Base-by-base conservation (phyloP, 352 stramenopile genomes). In the Globisporangium megalacanthum region DNA sequence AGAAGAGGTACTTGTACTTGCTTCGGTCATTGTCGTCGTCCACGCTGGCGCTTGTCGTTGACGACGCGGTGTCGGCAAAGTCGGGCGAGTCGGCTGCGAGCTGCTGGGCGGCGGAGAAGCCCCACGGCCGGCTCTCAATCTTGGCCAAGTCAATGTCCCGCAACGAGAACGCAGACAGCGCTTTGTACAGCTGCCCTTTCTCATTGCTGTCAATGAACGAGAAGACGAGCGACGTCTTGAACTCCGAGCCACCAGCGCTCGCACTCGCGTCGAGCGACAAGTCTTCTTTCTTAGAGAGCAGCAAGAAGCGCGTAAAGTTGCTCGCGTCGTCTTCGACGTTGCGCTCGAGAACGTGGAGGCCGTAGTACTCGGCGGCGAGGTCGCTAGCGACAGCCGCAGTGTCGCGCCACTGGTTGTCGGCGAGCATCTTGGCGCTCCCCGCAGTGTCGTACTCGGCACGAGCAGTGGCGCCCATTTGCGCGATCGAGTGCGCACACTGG, bases 381-480 rank as follows among this genome's bases (percentile, higher is more conserved):
- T 98, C 94, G 49, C 88, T 98, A 19, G 96, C 96, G 56, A 99
- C 97, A 0, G 96, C 96, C 10, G 90, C 94, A 46, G 76, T 94
- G 61, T 88, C 79, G 35, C 62, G 77, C 88, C 78, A 88, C 61
- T 88, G 65, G 58, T 95, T 75, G 58, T 97, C 88, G 6, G 81
- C 77, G 57, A 99, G 95, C 86, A 98, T 98, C 77, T 99, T 99
- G 65, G 96, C 96, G 62, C 84, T 97, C 42, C 96, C 96, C 6
- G 96, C 96, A 19, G 96, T 99, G 76, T 99, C 96, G 73, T 99
- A 99, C 62, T 95, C 96, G 4, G 88, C 76, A 1, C 89, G 86
- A 13, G 74, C 74, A 49, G 92, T 83, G 13, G 75, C 77, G 5
- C 88, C 86, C 60, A 97, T 79, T 39, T 77, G 73, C 31, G 90